Evolutionary conservation across 108 stramenopile species (phyloP), one percentile per base, ranked within the genome.

Genomic region (Pseudonitzschia multistriata): DNA sequence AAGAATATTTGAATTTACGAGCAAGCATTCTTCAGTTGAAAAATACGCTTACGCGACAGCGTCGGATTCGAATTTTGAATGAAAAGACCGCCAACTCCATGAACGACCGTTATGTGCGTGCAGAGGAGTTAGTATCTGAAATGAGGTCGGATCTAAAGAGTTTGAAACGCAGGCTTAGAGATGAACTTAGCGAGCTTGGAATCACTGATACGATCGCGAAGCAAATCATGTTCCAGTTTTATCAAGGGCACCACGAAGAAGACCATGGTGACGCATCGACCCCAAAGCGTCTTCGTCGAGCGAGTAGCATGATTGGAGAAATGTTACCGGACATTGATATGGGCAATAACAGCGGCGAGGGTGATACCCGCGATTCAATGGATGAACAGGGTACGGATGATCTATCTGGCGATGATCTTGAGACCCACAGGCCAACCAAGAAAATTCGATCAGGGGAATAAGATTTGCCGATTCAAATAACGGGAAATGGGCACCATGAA

Each of bases 91-190:
- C 75, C 14, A 49, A 31, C 8, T 74, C 84, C 6, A 73, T 82
- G 1, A 67, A 75, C 30, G 85, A 88, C 47, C 82, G 89, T 15
- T 65, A 83, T 30, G 48, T 66, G 11, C 83, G 83, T 61, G 85
- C 83, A 1, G 87, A 90, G 54, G 74, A 61, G 45, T 69, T 93
- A 4, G 81, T 93, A n/a, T 34, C 76, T 19, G 89, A 93, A 60
- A 90, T 93, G 92, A 74, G 87, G 40, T 74, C 83, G 15, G 92
- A 93, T 55, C 76, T 93, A 59, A 87, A 79, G 48, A 86, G 73
- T 66, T 60, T 93, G 52, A 89, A 88, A 57, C 72, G 70, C 14
- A 64, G 89, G 22, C 63, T 93, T 3, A 79, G 86, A 40, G 83
- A 81, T 24, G 92, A 93, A 56, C 69, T 91, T 33, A 67, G 59